These are phyloP conservation scores for Gossypium bickii DNA, from an alignment of 345 rosid genomes.

Conservation along the genomic window DNA sequence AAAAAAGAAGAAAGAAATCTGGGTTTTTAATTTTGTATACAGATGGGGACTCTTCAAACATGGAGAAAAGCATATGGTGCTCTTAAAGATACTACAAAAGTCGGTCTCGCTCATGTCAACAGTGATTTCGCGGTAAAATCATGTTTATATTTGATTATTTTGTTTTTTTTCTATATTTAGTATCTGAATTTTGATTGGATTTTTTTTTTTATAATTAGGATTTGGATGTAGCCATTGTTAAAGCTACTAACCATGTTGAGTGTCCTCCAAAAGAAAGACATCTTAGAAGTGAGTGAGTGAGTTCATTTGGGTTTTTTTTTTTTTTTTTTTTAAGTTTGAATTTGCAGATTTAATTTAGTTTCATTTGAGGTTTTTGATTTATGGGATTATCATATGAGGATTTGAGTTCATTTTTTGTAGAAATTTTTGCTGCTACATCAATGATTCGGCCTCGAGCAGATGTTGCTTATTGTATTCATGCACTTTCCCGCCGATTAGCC, in stretches of 20 bases:
- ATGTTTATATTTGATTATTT: neutral
- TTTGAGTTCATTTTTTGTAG: conserved; percentile 29
- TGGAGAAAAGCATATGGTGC: conserved; percentile 99
- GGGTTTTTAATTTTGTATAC: neutral
- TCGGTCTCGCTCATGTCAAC: conserved; percentile 99
- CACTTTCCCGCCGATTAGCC: conserved; percentile 59
- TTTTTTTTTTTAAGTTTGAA: neutral
- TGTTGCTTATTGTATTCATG: conserved; percentile 72
- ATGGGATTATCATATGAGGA: neutral
- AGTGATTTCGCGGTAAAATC: conserved; percentile 79
- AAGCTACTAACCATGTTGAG: conserved; percentile 96
- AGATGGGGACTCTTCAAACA: conserved; percentile 92
- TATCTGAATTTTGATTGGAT: conserved; percentile 14
- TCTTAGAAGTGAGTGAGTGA: conserved; percentile 63
- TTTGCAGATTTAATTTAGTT: conserved; percentile 26
- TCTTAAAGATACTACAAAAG: conserved; percentile 94
- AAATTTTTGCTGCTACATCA: conserved; percentile 57
- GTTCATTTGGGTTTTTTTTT: neutral
- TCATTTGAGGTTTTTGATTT: neutral
- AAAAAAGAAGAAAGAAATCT: neutral
- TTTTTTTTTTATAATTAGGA: conserved; percentile 52
- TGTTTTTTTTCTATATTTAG: neutral
- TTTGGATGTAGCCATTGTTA: conserved; percentile 95
- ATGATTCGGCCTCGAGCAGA: conserved; percentile 72
- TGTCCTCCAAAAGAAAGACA: conserved; percentile 95